Evolutionary conservation across 2,329 filamentous ascomycete species (phyloP), one percentile per base, ranked within the genome.

Genomic region (Exophiala lecanii-corni): DNA sequence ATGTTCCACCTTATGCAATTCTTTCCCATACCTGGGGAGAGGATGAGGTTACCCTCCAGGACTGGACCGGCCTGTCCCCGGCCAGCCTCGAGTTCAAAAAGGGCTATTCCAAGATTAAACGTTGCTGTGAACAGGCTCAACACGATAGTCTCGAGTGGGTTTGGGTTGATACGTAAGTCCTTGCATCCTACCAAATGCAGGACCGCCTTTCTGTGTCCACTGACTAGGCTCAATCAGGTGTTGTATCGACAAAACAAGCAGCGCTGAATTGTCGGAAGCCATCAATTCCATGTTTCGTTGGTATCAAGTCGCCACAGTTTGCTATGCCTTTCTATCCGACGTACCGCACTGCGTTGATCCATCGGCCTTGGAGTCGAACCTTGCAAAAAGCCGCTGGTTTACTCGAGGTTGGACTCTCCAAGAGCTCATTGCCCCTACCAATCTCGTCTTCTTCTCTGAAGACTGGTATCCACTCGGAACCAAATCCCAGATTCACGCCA

Each of bases 151-250:
- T 28, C 5, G 10, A 40, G 5, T 57, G 51, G 38, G 38, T 47
- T 20, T 57, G 54, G 55, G 47, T 56, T 17, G 55, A 57, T 36
- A 57, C 54, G n/a, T n/a, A n/a, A n/a, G n/a, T n/a, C n/a, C n/a
- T n/a, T n/a, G n/a, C n/a, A n/a, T n/a, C n/a, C n/a, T n/a, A n/a
- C n/a, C n/a, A n/a, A n/a, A n/a, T n/a, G n/a, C n/a, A n/a, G n/a
- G n/a, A n/a, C n/a, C n/a, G n/a, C n/a, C n/a, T n/a, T n/a, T n/a
- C n/a, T n/a, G n/a, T n/a, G n/a, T n/a, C n/a, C n/a, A n/a, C n/a
- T n/a, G n/a, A n/a, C n/a, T n/a, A n/a, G n/a, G n/a, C n/a, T n/a
- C n/a, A n/a, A n/a, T n/a, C n/a, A n/a, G n/a, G 2, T 55, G 54
- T 38, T 56, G 53, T 20, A 55, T 54, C 30, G 46, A 55, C 23